Evolutionary conservation across 2,329 filamentous ascomycete species (phyloP), one percentile per base, ranked within the genome.

Genomic region (Tolypocladium ovalisporum): DNA sequence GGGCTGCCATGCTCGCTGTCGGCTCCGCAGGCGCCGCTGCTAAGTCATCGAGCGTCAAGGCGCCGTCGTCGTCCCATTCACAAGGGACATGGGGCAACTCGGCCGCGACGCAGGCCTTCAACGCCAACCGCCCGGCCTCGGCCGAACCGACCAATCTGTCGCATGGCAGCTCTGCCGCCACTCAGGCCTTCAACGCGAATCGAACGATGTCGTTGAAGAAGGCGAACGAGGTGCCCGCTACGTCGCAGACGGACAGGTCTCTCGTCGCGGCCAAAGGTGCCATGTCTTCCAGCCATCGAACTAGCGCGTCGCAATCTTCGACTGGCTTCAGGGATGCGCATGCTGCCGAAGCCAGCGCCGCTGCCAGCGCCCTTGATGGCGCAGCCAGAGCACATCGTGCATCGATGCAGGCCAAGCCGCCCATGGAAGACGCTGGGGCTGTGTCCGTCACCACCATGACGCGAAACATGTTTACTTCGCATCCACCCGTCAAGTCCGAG

Each of bases 261-360:
- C 76, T 93, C 52, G 75, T 82, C 39, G 90, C 90, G 47, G 91
- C 90, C 15, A 87, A 86, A 54, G 89, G 85, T 34, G 90, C 90
- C n/a, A 85, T 90, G 74, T 77, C 82, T 34, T 77, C 74, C 34
- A 49, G 60, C 27, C 61, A 62, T 69, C 58, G 62, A 2, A 17
- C 63, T 12, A 39, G 32, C 54, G 24, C 55, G 12, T 37, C 44
- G 9, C 53, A 42, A 3, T 58, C 57, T 5, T 55, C 49, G 13
- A 54, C 32, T 19, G 61, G 59, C 24, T 32, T 61, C 15, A 56
- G 52, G 22, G 59, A 61, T 24, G 53, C 55, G 3, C 57, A 53
- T 7, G 55, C 60, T 36, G 55, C 55, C 19, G 62, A 65, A 67
- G 73, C 53, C 75, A 75, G 57, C 69, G 73, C 36, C 80, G 84